These are phyloP conservation scores for Tuber calosporum DNA, from an alignment of 495 filamentous ascomycete species.

Conservation along the genomic window DNA sequence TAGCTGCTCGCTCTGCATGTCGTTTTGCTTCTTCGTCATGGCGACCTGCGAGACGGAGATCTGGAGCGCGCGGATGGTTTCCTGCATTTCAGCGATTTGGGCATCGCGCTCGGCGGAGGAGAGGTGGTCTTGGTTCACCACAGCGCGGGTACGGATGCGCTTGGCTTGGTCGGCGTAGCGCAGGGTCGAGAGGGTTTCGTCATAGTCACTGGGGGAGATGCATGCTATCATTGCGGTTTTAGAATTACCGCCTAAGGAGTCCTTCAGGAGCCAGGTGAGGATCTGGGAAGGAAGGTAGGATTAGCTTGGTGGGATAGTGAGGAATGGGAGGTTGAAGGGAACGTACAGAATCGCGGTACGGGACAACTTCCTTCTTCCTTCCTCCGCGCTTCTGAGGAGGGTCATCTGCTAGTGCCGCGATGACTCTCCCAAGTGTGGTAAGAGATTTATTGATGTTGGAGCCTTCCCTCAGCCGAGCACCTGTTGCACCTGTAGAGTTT, in stretches of 20 bases:
- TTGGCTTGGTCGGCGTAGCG: slow-evolving; percentile 98
- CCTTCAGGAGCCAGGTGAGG: slow-evolving; percentile 95
- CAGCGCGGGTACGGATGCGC: slow-evolving; percentile 91
- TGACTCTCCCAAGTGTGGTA: slow-evolving; percentile 89
- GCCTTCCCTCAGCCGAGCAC: slow-evolving; percentile 80
- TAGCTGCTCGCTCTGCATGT: slow-evolving; percentile 55
- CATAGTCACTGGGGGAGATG: slow-evolving; percentile 90
- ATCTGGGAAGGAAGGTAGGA: slow-evolving; percentile 46
- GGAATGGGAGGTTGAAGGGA: not conserved
- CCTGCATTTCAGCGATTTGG: slow-evolving; percentile 87
- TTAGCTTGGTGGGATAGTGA: not conserved
- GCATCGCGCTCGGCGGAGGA: slow-evolving; percentile 82
- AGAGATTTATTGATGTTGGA: slow-evolving; percentile 98
- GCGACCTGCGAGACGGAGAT: slow-evolving; percentile 59
- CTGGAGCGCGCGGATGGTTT: slow-evolving; percentile 79
- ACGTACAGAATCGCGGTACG: slow-evolving; percentile 72
- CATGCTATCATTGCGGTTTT: slow-evolving; percentile 99
- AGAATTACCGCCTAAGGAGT: slow-evolving; percentile 86
- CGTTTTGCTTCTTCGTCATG: slow-evolving; percentile 49
- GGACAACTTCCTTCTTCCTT: slow-evolving; percentile 65
- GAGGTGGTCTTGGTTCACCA: slow-evolving; percentile 87
- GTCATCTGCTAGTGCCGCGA: slow-evolving; percentile 85
- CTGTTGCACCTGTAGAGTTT: slow-evolving; percentile 91
- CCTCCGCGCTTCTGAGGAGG: slow-evolving; percentile 41
- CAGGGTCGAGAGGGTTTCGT: slow-evolving; percentile 90